Base-by-base conservation (phyloP, 495 filamentous ascomycete species). In the Poronia punctata region DNA sequence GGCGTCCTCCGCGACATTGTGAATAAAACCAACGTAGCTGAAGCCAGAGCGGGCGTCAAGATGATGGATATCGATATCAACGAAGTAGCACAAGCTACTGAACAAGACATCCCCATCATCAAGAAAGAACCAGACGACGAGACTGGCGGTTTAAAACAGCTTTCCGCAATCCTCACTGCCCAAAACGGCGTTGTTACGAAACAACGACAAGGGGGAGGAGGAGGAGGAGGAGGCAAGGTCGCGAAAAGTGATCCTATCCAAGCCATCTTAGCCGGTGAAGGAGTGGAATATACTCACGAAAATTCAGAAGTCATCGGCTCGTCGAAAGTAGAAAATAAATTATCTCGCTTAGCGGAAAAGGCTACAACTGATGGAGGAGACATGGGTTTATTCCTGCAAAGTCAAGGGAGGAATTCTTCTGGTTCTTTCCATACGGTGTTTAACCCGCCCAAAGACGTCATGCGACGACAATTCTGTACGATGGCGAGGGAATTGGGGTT, bases 21-120 rank as follows among this genome's bases (percentile, higher is more conserved):
- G 44, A 95, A 97, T 64, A 95, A 95, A 57, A 97, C 92, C 36
- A 97, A 98, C 57, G 77, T 98, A 29, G 92, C 92, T 4, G 92
- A 98, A 66, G 86, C 84, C 34, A 83, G 80, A 50, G 87, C 82
- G 2, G 93, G 88, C 1, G 85, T 98, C 7, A 72, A 78, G 21
- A 78, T 96, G 30, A 68, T 80, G 36, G 84, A 82, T 20, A 63
- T 94, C 25, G 78, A 95, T 25, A 61, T 85, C 12, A 72, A 82
- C 18, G 66, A 77, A 34, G 69, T 74, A 16, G 76, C 72, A 4
- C 70, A 72, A n/a, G 69, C 75, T 12, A 68, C 72, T 8, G 65
- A 65, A n/a, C 56, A 64, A 8, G 56, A 57, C 7, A 21, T 61
- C 1, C 38, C 43, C 11, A 45, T 67, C 36, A 62, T 70, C 25